phyloP scores from a whole-genome alignment of 2,329 filamentous ascomycete genomes.

The Exophiala xenobiotica region DNA sequence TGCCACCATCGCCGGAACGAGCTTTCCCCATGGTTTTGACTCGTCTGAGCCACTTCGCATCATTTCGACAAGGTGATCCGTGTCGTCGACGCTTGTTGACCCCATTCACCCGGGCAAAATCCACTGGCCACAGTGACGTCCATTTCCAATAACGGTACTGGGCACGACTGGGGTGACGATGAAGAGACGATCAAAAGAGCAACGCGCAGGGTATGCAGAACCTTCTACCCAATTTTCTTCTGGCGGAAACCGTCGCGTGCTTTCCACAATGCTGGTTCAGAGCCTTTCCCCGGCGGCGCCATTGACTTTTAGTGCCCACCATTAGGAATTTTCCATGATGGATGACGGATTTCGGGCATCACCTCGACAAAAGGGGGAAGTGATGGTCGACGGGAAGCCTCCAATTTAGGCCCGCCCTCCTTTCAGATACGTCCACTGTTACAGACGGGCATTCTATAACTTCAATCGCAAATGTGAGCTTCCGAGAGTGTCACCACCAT shows the following conservation, averaged over 20 bases:
- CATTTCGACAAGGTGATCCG: conserved; percentile 9
- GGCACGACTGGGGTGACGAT: not conserved
- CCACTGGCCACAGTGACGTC: conserved; percentile 1
- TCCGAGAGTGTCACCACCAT: too few relatives aligned
- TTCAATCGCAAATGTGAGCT: too few relatives aligned
- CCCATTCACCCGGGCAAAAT: not conserved
- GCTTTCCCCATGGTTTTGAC: conserved; percentile 5
- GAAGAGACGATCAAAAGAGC: too few relatives aligned
- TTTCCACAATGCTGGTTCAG: conserved; percentile 5
- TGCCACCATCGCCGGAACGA: conserved; percentile 15
- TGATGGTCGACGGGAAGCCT: not conserved
- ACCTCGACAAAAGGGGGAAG: conserved; percentile 5
- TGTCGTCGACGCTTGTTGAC: conserved; percentile 1
- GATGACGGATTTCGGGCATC: conserved; percentile 1
- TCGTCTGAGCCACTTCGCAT: conserved; percentile 21
- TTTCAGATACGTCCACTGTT: not conserved
- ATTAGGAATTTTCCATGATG: not conserved
- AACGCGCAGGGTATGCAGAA: conserved; percentile 16
- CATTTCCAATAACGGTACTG: not conserved
- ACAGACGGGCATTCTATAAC: not conserved
- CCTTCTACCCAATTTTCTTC: conserved; percentile 15
- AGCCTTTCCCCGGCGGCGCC: not conserved
- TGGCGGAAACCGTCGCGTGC: not conserved
- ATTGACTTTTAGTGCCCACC: conserved; percentile 8
- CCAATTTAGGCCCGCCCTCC: conserved; percentile 1